Conservation (phyloP, 306 rosid genomes). For the Trifolium dubium region DNA sequence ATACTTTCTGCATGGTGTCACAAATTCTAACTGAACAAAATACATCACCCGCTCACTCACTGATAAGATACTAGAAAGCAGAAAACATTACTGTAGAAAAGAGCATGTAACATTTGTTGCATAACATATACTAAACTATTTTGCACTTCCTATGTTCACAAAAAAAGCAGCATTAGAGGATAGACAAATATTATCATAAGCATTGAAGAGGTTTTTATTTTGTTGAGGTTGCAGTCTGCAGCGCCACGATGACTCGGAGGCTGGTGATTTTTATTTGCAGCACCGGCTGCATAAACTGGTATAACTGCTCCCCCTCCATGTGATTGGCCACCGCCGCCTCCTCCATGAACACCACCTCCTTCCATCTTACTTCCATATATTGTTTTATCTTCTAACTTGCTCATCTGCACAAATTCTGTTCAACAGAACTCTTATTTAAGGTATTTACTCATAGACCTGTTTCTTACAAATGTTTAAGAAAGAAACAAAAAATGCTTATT, state of each 20-base stretch:
- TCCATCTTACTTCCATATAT: slow-evolving; percentile 47
- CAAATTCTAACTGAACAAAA: slow-evolving; percentile 24
- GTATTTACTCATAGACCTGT: slow-evolving; percentile 3
- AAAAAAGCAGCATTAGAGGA: slow-evolving; percentile 41
- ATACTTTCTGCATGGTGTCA: slow-evolving; percentile 4
- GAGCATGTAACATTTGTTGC: not conserved
- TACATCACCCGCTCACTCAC: not conserved
- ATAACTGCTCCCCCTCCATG: slow-evolving; percentile 52
- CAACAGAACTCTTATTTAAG: slow-evolving; percentile 19
- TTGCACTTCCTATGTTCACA: slow-evolving; percentile 30
- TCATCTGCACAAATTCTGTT: slow-evolving; percentile 49
- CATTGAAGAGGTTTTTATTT: slow-evolving; percentile 35
- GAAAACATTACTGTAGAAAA: slow-evolving; percentile 20
- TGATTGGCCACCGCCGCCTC: slow-evolving; percentile 39
- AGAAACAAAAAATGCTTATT: slow-evolving; percentile 18
- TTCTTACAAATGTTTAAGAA: slow-evolving; percentile 18
- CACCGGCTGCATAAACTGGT: slow-evolving; percentile 70
- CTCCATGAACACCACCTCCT: slow-evolving; percentile 46
- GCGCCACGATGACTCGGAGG: slow-evolving; percentile 49
- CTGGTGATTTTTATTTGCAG: slow-evolving; percentile 54
- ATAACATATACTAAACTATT: not conserved
- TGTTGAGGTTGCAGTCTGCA: slow-evolving; percentile 50
- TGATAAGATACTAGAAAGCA: slow-evolving; percentile 12
- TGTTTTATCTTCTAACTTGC: slow-evolving; percentile 36
- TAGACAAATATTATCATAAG: slow-evolving; percentile 47